Evolutionary conservation across 2,329 filamentous ascomycete genomes (phyloP), one percentile per base, ranked within the genome.

Genomic region (Pestalotiopsis sp.): DNA sequence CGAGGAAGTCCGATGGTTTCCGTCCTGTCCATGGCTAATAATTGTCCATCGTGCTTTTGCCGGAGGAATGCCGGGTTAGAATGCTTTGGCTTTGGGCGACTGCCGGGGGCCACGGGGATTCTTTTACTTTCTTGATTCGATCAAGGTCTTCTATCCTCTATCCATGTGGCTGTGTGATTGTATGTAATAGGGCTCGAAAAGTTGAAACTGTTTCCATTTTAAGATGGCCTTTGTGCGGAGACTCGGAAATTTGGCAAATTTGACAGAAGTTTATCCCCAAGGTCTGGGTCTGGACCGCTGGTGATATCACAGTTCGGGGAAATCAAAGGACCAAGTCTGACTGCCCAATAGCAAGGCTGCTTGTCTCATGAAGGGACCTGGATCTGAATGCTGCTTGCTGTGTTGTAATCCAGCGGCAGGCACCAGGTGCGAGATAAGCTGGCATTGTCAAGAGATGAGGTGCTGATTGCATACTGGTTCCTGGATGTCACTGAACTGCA

Each of bases 401-500:
- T 17, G 41, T 52, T n/a, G 17, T 7, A n/a, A 17, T 52, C 45
- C 45, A 52, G 45, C 45, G n/a, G 45, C 45, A 52, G 45, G 45
- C 17, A 52, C 45, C 45, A n/a, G 45, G 45, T 52, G n/a, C 59
- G 31, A 62, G 27, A 62, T 39, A 59, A 36, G 23, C 57, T 59
- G 57, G 17, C 57, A 27, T 36, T 3, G 12, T 3, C 17, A 39
- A 25, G 36, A 62, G 27, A 7, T 23, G 17, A 59, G 57, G 36
- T 14, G 20, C 38, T 62, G 59, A 36, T 36, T 62, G 58, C 58
- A 36, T 27, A 39, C n/a, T 36, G 27, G 59, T 62, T 20, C 59
- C 59, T 62, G 59, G 59, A 62, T 62, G 59, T 36, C 59, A 62
- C 59, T 39, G 59, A 62, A 62, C 59, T 62, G 59, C 59, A 62